phyloP scores from a whole-genome alignment of 2,329 filamentous ascomycete species.

The Colletotrichum australisinense region DNA sequence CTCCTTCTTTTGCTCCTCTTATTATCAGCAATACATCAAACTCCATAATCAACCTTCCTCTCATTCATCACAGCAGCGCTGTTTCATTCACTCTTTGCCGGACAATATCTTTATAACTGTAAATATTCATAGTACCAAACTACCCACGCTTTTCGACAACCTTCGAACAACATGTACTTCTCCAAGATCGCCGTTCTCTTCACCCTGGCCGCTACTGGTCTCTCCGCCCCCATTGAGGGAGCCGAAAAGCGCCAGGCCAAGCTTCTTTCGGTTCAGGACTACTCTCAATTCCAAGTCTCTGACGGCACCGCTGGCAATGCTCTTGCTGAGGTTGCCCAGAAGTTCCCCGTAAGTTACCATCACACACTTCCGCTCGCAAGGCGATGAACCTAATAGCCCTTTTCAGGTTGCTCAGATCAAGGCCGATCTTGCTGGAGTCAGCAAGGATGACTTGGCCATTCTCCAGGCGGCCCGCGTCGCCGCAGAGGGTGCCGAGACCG shows the following conservation, averaged over 20 bases:
- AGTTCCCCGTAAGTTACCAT: conserved; percentile 59
- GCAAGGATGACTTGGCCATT: conserved; percentile 60
- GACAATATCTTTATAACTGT: conserved; percentile 13
- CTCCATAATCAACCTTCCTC: conserved; percentile 12
- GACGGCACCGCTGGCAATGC: conserved; percentile 64
- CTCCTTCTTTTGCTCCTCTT: neutral
- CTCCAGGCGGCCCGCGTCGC: conserved; percentile 60
- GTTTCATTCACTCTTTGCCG: conserved; percentile 22
- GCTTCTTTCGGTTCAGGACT: conserved; percentile 29
- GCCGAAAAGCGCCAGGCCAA: conserved; percentile 40
- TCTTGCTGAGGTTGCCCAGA: conserved; percentile 62
- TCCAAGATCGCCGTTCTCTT: conserved; percentile 49
- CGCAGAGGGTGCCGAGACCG: conserved; percentile 65
- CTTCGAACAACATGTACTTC: conserved; percentile 49
- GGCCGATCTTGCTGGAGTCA: conserved; percentile 58
- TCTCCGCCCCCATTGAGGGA: conserved; percentile 40
- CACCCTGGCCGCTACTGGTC: conserved; percentile 47
- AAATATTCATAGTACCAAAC: conserved; percentile 16
- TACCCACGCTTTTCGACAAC: conserved; percentile 13
- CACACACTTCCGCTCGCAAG: no score
- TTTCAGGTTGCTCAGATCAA: conserved; percentile 27
- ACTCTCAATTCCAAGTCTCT: conserved; percentile 55
- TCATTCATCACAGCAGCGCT: conserved; percentile 31
- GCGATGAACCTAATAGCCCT: neutral
- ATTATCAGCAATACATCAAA: conserved; percentile 20